Evolutionary conservation across 2,329 filamentous ascomycete species (phyloP), one percentile per base, ranked within the genome.

Genomic region (Pyrenophora tritici-repentis): DNA sequence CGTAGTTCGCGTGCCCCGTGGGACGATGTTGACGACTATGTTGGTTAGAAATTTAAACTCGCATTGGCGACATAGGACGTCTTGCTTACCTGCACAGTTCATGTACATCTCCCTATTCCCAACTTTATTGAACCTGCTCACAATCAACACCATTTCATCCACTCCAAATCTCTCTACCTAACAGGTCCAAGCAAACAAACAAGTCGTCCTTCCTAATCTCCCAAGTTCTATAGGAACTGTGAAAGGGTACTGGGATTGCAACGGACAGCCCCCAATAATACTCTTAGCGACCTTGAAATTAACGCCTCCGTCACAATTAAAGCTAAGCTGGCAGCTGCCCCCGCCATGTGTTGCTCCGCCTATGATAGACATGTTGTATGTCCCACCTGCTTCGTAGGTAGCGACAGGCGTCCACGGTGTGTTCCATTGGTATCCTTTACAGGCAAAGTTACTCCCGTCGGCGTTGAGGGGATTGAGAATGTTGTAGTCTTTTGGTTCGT

Each of bases 91-190:
- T 29, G 26, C 26, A 13, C 90, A 94, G 75, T 91, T 90, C 87
- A 91, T 91, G 81, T 94, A 94, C 83, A 89, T 89, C 72, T 93
- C 89, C 40, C 89, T 82, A 75, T 91, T 91, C 20, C 89, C 89
- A 34, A 88, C 74, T 58, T 85, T 78, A 78, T 91, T 91, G 76
- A 89, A 87, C 67, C 67, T 70, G 22, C 6, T 2, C 4, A 24
- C 8, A 9, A 24, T 24, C 8, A 24, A 24, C 22, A 24, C 22
- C 22, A 9, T 41, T 12, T 41, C 17, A 50, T 36, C 33, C 33
- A 16, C n/a, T 35, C 9, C 14, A 24, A 3, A 24, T 9, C 8
- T 2, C 6, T 17, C 4, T 2, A 42, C 55, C 14, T 47, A 63
- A 58, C 60, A 63, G 9, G 84, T 85, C 90, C 90, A 93, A 32